Evolutionary conservation across 2,329 filamentous ascomycete genomes (phyloP).

Genomic region (Trichoderma oligosporum): DNA sequence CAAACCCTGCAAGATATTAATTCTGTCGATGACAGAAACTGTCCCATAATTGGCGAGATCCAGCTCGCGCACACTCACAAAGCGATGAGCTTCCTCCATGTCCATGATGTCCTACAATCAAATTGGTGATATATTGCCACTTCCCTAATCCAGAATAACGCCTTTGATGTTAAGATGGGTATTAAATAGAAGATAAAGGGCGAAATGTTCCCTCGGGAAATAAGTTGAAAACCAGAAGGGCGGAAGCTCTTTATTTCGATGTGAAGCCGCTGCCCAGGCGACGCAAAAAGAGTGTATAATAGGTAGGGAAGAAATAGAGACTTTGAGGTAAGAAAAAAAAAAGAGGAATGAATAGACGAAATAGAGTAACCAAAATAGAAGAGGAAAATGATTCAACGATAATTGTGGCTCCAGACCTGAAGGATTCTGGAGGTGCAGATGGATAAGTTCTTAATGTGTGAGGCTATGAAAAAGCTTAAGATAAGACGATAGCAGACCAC

Average conservation of each 20-base stretch:
- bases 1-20: conserved; percentile 55
- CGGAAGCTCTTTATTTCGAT: conserved; percentile 4
- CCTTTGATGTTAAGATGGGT: background rate
- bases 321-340: background rate
- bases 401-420: conserved; percentile 9
- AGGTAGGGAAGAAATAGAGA: background rate
- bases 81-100: conserved; percentile 17
- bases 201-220: background rate
- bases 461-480: background rate
- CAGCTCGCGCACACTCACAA: conserved; percentile 42
- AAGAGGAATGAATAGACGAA: background rate
- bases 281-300: background rate
- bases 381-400: background rate
- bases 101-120: conserved; percentile 14
- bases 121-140: conserved; percentile 1
- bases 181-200: background rate
- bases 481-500: background rate
- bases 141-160: conserved; percentile 14
- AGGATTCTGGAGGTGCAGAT: background rate
- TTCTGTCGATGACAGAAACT: conserved; percentile 49
- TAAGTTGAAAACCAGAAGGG: conserved; percentile 2
- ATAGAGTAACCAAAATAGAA: background rate
- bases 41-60: conserved; percentile 47
- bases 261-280: conserved; percentile 12
- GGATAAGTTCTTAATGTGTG: background rate